phyloP scores from a whole-genome alignment of 345 rosid genomes.

The Bruguiera sexangula region DNA sequence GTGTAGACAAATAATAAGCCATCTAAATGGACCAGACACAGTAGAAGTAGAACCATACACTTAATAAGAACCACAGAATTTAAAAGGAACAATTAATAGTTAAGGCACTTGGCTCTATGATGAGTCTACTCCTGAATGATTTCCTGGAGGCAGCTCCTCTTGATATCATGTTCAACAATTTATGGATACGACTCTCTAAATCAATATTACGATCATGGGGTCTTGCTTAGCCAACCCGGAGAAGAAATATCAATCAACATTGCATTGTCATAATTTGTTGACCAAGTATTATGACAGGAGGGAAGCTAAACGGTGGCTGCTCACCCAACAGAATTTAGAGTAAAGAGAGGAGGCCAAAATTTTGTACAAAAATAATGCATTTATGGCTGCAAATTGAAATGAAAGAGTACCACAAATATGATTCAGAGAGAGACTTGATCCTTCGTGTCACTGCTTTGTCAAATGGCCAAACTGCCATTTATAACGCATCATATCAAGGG shows the following conservation, averaged over 20 bases:
- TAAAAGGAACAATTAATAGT: too few relatives aligned
- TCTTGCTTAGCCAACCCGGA: background rate
- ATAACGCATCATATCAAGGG: conserved; percentile 29
- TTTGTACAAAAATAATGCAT: conserved; percentile 24
- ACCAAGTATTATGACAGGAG: conserved; percentile 15
- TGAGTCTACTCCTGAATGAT: too few relatives aligned
- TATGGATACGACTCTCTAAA: too few relatives aligned
- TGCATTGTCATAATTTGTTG: conserved; percentile 17
- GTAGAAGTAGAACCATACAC: too few relatives aligned
- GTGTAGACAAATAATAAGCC: too few relatives aligned
- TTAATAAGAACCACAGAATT: too few relatives aligned
- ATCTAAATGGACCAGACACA: too few relatives aligned
- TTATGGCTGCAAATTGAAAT: conserved; percentile 14
- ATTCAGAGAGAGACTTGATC: conserved; percentile 12
- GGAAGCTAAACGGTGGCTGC: conserved; percentile 23
- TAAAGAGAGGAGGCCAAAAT: conserved; percentile 21
- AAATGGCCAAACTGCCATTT: conserved; percentile 26
- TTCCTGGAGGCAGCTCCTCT: too few relatives aligned
- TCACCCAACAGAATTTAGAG: conserved; percentile 25
- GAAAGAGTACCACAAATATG: conserved; percentile 19
- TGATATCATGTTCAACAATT: too few relatives aligned
- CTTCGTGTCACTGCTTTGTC: conserved; percentile 32
- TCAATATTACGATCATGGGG: too few relatives aligned
- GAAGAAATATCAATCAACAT: conserved; percentile 1
- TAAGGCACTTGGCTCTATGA: too few relatives aligned